Base-by-base conservation (phyloP, 2,329 filamentous ascomycete species). In the Colletotrichum cordylinicola region DNA sequence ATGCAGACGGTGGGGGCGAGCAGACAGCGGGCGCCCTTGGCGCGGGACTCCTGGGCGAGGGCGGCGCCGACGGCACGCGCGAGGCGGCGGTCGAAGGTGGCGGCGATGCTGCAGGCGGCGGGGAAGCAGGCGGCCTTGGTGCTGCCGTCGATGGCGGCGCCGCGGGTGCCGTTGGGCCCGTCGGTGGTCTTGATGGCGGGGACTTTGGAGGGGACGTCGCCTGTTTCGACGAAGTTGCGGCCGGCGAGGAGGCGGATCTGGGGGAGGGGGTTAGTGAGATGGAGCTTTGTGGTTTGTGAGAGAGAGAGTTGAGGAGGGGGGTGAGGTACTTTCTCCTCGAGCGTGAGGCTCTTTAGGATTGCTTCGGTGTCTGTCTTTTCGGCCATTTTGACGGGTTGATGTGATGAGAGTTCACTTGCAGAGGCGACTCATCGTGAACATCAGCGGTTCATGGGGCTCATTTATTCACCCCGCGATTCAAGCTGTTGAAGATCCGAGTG, bases 1-100 rank as follows among this genome's bases (percentile, higher is more conserved):
- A 95, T 83, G 1, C 93, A 93, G 7, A 83, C 82, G 2, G 85
- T 83, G 2, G 85, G 87, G 3, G 94, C 94, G 7, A 96, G 83
- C 13, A 84, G 83, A 6, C 84, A 88, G 81, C 96, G 93, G 37
- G 95, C 88, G 71, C 94, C 94, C 83, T 96, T 96, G 68, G 86
- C 92, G 72, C 88, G 89, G 81, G 94, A 93, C 82, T 96, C 94
- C 43, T 88, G 85, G 7, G 94, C 94, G 90, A 96, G 93, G 64
- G 93, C 92, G 75, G 90, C 85, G 33, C 93, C 94, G 60, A 94
- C 90, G 48, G 88, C 86, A 79, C 93, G 93, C 67, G 94, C 91
- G 52, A 96, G 87, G 27, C 88, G 84, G 67, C 91, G 90, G 80
- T 94, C 93, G 90, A 93, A 96, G 3, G 94, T 94, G 1, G 94